Conservation (phyloP, 352 stramenopile genomes). For the Globisporangium splendens region DNA sequence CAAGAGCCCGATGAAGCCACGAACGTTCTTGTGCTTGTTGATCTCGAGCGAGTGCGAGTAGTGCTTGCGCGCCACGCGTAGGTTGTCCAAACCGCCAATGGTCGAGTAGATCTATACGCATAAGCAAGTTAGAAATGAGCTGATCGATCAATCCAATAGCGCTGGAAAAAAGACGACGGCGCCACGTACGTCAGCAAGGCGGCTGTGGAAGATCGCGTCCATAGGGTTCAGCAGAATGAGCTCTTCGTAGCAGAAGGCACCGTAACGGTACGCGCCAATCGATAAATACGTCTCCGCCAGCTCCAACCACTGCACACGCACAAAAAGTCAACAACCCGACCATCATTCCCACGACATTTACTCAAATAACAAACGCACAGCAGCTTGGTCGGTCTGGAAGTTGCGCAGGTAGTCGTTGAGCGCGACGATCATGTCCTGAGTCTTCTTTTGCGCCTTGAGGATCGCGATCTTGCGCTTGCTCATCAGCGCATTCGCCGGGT, state of each 20-base stretch:
- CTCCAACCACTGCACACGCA: conserved; percentile 45
- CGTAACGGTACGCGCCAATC: conserved; percentile 51
- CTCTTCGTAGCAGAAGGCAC: conserved; percentile 73
- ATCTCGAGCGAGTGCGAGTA: conserved; percentile 66
- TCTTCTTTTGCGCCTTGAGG: conserved; percentile 64
- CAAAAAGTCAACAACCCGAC: neutral
- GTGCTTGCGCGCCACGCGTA: conserved; percentile 62
- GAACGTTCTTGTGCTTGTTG: conserved; percentile 60
- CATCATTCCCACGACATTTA: too few species aligned
- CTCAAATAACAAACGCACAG: conserved; percentile 22
- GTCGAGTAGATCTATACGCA: conserved; percentile 50
- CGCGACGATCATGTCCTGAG: conserved; percentile 41
- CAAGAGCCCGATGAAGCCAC: conserved; percentile 45
- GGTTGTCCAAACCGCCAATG: conserved; percentile 54
- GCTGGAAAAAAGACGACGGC: too few species aligned
- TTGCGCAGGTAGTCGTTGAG: conserved; percentile 58
- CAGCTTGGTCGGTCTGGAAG: conserved; percentile 53
- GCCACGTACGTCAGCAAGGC: conserved; percentile 51
- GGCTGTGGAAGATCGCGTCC: conserved; percentile 58
- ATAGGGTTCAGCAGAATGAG: conserved; percentile 67
- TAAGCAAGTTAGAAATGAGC: neutral
- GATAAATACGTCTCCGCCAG: conserved; percentile 56
- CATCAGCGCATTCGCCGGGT: conserved; percentile 56
- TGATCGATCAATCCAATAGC: too few species aligned
- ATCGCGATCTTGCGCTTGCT: conserved; percentile 65